Conservation (phyloP, 148 eudicot genomes). For the Chenopodium berlandieri region DNA sequence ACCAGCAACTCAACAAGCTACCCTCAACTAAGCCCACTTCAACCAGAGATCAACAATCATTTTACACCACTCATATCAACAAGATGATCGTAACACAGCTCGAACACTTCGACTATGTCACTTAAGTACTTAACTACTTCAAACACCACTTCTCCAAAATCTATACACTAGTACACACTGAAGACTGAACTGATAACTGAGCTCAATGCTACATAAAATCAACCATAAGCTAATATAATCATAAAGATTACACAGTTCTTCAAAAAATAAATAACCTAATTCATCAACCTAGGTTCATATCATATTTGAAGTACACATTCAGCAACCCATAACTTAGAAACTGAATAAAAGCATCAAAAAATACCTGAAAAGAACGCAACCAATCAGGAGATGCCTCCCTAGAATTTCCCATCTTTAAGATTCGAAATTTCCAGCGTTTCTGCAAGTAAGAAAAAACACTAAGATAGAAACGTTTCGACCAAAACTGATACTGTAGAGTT, state of each 20-base stretch:
- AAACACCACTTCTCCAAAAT: background rate
- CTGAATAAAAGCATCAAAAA: background rate
- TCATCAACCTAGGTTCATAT: background rate
- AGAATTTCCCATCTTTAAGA: constrained; percentile 33
- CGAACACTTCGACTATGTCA: background rate
- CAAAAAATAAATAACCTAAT: background rate
- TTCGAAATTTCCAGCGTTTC: constrained; percentile 7
- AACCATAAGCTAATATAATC: background rate
- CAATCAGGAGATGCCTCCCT: constrained; percentile 74
- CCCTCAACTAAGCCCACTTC: background rate
- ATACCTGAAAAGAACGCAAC: constrained; percentile 66
- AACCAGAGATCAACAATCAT: background rate
- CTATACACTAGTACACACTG: background rate
- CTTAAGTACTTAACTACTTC: background rate
- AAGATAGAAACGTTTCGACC: background rate
- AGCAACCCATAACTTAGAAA: background rate
- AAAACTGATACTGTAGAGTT: background rate
- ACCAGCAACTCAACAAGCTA: background rate
- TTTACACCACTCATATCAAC: background rate
- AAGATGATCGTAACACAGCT: background rate
- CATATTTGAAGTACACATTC: background rate
- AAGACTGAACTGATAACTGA: background rate
- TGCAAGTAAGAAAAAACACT: background rate
- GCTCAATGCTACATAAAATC: background rate
- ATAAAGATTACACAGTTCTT: background rate